These are phyloP conservation scores for Coemansia sp. DNA, from an alignment of 192 early-diverging fungal species.

Conservation along the genomic window DNA sequence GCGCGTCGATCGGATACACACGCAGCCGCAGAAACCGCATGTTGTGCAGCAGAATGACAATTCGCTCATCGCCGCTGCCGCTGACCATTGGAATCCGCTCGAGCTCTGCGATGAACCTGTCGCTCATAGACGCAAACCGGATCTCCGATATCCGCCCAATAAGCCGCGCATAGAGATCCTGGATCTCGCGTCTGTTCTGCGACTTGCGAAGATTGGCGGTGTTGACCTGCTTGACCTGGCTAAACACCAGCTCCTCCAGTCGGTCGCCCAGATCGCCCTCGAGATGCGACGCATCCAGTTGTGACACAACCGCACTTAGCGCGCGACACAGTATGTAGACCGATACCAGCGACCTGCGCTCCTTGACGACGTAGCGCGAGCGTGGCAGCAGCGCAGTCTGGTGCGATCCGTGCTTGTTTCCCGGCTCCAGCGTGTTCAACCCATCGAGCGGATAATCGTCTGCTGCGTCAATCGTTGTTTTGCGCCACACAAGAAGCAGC, in stretches of 20 bases:
- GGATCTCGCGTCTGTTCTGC: constrained; percentile 80
- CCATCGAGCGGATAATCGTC: constrained; percentile 46
- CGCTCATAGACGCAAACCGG: constrained; percentile 89
- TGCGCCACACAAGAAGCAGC: constrained; percentile 74
- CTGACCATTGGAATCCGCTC: constrained; percentile 67
- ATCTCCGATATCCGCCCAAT: constrained; percentile 89
- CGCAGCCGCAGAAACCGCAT: constrained; percentile 92
- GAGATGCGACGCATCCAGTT: constrained; percentile 69
- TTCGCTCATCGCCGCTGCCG: constrained; percentile 71
- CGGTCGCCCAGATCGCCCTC: constrained; percentile 81
- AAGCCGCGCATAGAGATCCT: constrained; percentile 89
- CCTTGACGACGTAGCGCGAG: constrained; percentile 45
- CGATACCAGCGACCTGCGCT: constrained; percentile 61
- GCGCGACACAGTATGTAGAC: constrained; percentile 88
- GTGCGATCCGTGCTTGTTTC: constrained; percentile 18
- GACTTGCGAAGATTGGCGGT: constrained; percentile 72
- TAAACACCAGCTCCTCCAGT: constrained; percentile 92
- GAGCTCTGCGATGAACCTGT: constrained; percentile 88
- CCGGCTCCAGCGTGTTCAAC: not conserved
- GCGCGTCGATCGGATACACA: constrained; percentile 88
- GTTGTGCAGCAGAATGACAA: constrained; percentile 81
- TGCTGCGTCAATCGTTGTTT: constrained; percentile 58
- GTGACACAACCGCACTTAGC: constrained; percentile 79
- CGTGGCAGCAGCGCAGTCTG: constrained; percentile 26
- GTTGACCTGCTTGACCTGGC: constrained; percentile 81